A percentile compares a stretch with the other conserved stretches of the same genome.
phyloP scores from a whole-genome alignment of 257 asterid genomes.

The Solanum sejunctum region DNA sequence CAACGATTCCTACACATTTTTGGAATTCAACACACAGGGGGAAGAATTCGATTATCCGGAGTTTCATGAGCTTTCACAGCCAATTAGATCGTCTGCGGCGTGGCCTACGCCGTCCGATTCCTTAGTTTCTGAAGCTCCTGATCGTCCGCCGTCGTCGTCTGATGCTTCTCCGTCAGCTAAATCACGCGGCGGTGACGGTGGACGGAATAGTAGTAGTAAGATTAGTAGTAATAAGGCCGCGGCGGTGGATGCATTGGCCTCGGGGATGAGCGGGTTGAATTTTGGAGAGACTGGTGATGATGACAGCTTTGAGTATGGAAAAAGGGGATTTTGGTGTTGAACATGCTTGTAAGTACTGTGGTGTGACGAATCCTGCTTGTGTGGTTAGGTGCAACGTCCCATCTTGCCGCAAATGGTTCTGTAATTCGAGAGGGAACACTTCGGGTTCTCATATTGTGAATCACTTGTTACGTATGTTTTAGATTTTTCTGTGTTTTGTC shows the following conservation, averaged over 20 bases:
- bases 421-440: conserved; percentile 96
- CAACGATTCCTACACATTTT: conserved; percentile 78
- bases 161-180: too few relatives aligned
- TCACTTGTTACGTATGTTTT: conserved; percentile 66
- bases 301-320: conserved; percentile 72
- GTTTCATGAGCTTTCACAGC: conserved; percentile 57
- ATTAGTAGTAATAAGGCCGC: conserved; percentile 34
- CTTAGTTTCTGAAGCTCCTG: too few relatives aligned
- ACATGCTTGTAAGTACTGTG: conserved; percentile 92
- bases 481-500: neutral
- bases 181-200: too few relatives aligned
- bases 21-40: conserved; percentile 88
- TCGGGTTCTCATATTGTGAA: conserved; percentile 97
- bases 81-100: too few relatives aligned
- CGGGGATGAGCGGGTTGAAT: conserved; percentile 89
- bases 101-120: too few relatives aligned
- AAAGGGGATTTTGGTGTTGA: conserved; percentile 77
- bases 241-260: conserved; percentile 79
- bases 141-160: too few relatives aligned
- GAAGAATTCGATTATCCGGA: conserved; percentile 91
- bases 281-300: conserved; percentile 96
- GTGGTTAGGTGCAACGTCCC: conserved; percentile 96
- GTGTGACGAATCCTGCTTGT: conserved; percentile 90
- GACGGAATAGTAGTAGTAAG: too few relatives aligned
- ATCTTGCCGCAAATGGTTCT: conserved; percentile 92